Conservation (phyloP, 1,139 yeast genomes). For the Geotrichum citri-aurantii region DNA sequence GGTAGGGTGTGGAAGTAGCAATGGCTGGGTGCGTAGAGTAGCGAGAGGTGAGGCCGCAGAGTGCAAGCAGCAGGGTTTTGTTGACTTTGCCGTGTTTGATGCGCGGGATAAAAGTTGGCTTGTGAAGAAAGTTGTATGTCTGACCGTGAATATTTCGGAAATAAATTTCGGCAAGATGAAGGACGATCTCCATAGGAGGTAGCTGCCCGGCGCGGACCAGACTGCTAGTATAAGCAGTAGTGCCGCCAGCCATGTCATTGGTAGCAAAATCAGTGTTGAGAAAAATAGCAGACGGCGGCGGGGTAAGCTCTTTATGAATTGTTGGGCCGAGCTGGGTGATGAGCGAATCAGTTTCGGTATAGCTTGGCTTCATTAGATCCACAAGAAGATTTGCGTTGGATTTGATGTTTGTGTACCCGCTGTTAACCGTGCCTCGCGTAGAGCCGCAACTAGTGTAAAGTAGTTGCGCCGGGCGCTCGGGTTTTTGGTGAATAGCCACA, state of each 20-base stretch:
- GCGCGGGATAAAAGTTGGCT: slow-evolving; percentile 33
- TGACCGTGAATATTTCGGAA: slow-evolving; percentile 36
- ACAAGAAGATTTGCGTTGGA: neutral
- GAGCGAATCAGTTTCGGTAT: slow-evolving; percentile 14
- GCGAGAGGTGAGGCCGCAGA: slow-evolving; percentile 37
- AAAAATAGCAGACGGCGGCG: slow-evolving; percentile 1
- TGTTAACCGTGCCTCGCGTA: slow-evolving; percentile 14
- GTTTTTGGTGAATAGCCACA: slow-evolving; percentile 16
- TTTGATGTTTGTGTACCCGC: slow-evolving; percentile 13
- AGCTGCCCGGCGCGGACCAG: slow-evolving; percentile 5
- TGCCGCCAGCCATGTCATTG: neutral
- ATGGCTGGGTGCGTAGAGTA: slow-evolving; percentile 35
- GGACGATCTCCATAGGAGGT: slow-evolving; percentile 25
- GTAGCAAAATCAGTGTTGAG: neutral
- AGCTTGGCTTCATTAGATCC: neutral
- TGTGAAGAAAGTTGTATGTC: slow-evolving; percentile 37
- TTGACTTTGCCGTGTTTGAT: slow-evolving; percentile 30
- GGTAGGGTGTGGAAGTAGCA: slow-evolving; percentile 26
- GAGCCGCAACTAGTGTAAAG: slow-evolving; percentile 2
- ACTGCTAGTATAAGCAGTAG: neutral
- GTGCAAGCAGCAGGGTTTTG: slow-evolving; percentile 33
- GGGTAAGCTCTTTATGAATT: slow-evolving; percentile 10
- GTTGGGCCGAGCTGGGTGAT: slow-evolving; percentile 19
- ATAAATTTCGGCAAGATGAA: slow-evolving; percentile 31
- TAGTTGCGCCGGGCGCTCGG: slow-evolving; percentile 4